Conservation (phyloP, 225 moss, liverwort and hornwort genomes). For the Ulota crispa region DNA sequence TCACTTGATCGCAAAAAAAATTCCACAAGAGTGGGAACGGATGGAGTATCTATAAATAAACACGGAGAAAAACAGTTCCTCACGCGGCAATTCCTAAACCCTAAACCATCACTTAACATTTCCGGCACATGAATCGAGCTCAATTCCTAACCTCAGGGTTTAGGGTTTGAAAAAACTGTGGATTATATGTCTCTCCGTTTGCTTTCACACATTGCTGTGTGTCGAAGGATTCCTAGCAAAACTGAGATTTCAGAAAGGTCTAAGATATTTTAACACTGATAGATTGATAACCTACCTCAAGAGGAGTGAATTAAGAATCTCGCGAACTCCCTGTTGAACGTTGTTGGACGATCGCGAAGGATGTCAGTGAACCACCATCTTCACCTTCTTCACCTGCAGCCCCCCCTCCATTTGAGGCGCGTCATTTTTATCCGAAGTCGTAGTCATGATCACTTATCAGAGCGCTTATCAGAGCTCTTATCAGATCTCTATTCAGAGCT, state of each 20-base stretch:
- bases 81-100: not conserved
- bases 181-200: not conserved
- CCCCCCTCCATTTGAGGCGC: slow-evolving; percentile 67
- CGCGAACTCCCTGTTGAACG: slow-evolving; percentile 82
- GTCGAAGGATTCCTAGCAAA: not conserved
- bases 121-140: not conserved
- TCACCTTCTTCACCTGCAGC: slow-evolving; percentile 60
- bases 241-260: not conserved
- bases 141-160: not conserved
- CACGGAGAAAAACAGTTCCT: not conserved
- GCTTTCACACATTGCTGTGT: too few species aligned
- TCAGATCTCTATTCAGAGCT: too few species aligned
- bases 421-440: not conserved
- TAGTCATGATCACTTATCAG: too few species aligned
- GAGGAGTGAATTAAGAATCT: slow-evolving; percentile 86
- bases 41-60: not conserved
- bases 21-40: not conserved
- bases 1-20: not conserved
- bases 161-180: too few species aligned
- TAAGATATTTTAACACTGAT: not conserved
- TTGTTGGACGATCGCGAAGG: slow-evolving; percentile 85
- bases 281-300: slow-evolving; percentile 76
- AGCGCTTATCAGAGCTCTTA: too few species aligned
- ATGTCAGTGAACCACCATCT: slow-evolving; percentile 68
- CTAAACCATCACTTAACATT: not conserved